Base-by-base conservation (phyloP, 2,329 filamentous ascomycete genomes). In the Fonsecaea pugnacius region DNA sequence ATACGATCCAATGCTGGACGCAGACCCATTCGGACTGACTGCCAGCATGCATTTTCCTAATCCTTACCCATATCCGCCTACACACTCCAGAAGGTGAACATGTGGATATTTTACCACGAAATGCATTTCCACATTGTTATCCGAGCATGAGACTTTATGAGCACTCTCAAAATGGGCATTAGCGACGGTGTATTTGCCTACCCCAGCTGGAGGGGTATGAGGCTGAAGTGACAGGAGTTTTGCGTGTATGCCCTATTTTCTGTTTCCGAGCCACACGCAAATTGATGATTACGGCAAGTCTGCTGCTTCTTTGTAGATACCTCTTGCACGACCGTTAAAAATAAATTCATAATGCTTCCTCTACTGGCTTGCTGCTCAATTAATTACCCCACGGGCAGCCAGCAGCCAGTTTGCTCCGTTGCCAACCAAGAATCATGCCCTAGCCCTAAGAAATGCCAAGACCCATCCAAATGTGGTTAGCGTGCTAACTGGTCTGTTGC, bases 21-120 rank as follows among this genome's bases (percentile, higher is more conserved):
- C 92, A 77, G 93, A 97, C 77, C 94, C 94, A 0, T 98, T 97
- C 73, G 93, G 93, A 12, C 82, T 97, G 58, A 94, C 91, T 64
- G 93, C 93, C 38, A 96, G 91, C 78, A 96, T 96, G 94, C 91
- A 94, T 70, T 96, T 96, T 73, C 92, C 92, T 10, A 91, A 89
- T 1, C 90, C 91, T 62, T 95, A 93, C 77, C 78, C 77, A 64
- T 81, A 79, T 62, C 65, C 66, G 7, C 61, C 69, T 35, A 30
- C 51, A 24, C 68, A 69, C 24, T 21, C 58, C 18, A 58, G 69
- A 52, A 63, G 67, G 54, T 70, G 61, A 67, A 35, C 8, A 48
- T 27, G 43, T 24, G 43, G 21, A 10, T 21, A 5, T 46, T 24
- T 21, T 46, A 12, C 21, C 43, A 24, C 18, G 43, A 27, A 48